Base-by-base conservation (phyloP, 73 alveolate species). In the Paramecium primaurelia region DNA sequence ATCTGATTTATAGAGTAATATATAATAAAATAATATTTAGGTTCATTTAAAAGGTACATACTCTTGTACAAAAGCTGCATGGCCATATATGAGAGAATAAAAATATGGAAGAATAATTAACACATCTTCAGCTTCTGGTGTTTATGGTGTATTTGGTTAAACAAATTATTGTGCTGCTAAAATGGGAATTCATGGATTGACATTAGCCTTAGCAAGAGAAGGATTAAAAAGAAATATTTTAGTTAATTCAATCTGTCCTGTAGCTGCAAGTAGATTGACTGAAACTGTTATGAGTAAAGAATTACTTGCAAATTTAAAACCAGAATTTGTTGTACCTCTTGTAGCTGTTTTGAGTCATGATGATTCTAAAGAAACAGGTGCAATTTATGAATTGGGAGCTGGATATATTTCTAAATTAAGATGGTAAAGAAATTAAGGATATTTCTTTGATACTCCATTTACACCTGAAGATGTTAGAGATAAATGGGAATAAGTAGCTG, bases 221-320 rank as follows among this genome's bases (percentile, higher is more conserved):
- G 99, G 99, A 69, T 97, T 94, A 73, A 96, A 95, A 92, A 80
- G 97, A 64, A 96, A 97, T 94, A 95, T 98, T 93, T 68, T 88
- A 87, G 96, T 94, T 80, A 98, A 98, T 96, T 88, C 99, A 44
- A 96, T 98, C 42, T 97, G 99, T 28, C 99, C 99, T 44, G 84
- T 97, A 1, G 99, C 99, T 2, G 99, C 98, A 32, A 93, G 99
- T 47, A 88, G 99, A 85, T 97, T 98, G 99, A 97, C 99, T 60
- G 97, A 95, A 85, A 64, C 84, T 37, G 97, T 96, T 59, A 85
- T 89, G 88, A 59, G 88, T 58, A 73, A 92, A 59, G 96, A 93
- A 86, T 40, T 86, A 26, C 49, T 93, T 8, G 92, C 85, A 25
- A 58, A 45, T 26, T 54, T 93, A 12, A 60, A 75, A 22, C 97